These are phyloP conservation scores for Apophysomyces variabilis DNA, from an alignment of 371 early-diverging fungal genomes.

Conservation along the genomic window DNA sequence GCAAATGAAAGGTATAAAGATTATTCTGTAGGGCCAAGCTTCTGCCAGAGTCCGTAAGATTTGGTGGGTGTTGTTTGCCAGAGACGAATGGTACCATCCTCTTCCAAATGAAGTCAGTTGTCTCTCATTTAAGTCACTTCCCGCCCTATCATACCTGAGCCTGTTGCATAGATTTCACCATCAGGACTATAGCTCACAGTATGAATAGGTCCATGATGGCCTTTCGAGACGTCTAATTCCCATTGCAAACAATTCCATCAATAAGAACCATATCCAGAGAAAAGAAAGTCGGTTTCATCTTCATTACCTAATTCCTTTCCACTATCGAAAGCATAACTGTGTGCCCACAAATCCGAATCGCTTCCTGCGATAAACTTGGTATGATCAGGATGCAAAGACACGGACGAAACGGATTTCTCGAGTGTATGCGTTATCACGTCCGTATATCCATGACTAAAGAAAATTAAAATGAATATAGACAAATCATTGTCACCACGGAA, in stretches of 20 bases:
- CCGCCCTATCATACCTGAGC: conserved; percentile 56
- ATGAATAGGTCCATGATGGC: conserved; percentile 89
- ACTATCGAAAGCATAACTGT: conserved; percentile 75
- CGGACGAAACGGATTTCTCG: conserved; percentile 73
- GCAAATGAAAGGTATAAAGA: not conserved
- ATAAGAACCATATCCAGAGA: too few relatives aligned
- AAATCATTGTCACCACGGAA: too few relatives aligned
- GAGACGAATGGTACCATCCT: conserved; percentile 79
- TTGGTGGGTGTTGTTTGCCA: conserved; percentile 79
- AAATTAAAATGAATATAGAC: conserved; percentile 20
- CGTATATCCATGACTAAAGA: conserved; percentile 38
- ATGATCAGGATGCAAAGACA: conserved; percentile 80
- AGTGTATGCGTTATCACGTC: conserved; percentile 36
- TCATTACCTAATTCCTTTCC: conserved; percentile 63
- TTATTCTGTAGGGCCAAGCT: not conserved
- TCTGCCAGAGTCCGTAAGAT: conserved; percentile 79
- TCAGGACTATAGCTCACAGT: conserved; percentile 90
- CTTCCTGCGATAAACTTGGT: conserved; percentile 80
- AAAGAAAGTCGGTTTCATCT: not conserved
- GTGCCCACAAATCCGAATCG: conserved; percentile 77
- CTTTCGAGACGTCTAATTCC: conserved; percentile 74
- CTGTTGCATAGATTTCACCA: conserved; percentile 88
- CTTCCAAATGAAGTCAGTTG: conserved; percentile 28
- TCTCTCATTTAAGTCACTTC: not conserved
- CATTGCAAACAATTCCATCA: too few relatives aligned